A percentile compares a stretch with the other conserved stretches of the same genome.
Conservation (phyloP, 2,329 filamentous ascomycete genomes). For the Xylariaceae sp. region DNA sequence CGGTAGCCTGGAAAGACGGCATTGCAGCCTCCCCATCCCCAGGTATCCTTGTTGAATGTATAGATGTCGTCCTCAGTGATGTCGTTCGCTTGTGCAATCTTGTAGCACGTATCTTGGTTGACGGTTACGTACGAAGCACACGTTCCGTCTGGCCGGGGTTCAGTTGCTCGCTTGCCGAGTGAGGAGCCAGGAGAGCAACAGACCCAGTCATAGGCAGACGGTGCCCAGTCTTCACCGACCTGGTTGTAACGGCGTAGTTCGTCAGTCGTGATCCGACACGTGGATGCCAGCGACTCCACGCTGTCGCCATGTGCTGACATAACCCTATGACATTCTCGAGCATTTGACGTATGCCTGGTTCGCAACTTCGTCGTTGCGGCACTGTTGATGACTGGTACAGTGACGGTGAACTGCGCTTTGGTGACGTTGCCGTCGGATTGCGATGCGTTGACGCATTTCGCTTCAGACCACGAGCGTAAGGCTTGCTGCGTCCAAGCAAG, state of each 20-base stretch:
- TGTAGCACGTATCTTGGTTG: constrained; percentile 33
- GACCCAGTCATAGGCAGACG: not conserved
- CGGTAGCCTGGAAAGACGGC: constrained; percentile 7
- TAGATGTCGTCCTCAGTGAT: constrained; percentile 34
- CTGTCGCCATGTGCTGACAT: constrained; percentile 1
- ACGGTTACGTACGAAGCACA: constrained; percentile 38
- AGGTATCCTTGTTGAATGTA: constrained; percentile 39
- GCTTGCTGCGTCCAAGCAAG: constrained; percentile 1
- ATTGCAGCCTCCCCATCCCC: constrained; percentile 38
- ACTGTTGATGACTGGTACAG: not conserved
- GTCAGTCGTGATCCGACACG: not conserved
- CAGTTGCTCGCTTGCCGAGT: not conserved
- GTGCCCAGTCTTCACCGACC: not conserved
- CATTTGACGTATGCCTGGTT: not conserved
- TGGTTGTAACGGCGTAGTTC: constrained; percentile 2
- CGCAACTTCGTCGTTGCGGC: not conserved
- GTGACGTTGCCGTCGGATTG: not conserved
- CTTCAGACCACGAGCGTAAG: constrained; percentile 1
- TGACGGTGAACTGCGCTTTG: not conserved
- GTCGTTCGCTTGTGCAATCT: constrained; percentile 30
- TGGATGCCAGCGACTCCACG: constrained; percentile 1
- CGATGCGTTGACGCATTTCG: constrained; percentile 1
- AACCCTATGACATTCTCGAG: not conserved
- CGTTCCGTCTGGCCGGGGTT: constrained; percentile 33
- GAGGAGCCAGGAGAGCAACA: not conserved